phyloP scores from a whole-genome alignment of 1,284 basidiomycete genomes.

The Polyporus tsugae region DNA sequence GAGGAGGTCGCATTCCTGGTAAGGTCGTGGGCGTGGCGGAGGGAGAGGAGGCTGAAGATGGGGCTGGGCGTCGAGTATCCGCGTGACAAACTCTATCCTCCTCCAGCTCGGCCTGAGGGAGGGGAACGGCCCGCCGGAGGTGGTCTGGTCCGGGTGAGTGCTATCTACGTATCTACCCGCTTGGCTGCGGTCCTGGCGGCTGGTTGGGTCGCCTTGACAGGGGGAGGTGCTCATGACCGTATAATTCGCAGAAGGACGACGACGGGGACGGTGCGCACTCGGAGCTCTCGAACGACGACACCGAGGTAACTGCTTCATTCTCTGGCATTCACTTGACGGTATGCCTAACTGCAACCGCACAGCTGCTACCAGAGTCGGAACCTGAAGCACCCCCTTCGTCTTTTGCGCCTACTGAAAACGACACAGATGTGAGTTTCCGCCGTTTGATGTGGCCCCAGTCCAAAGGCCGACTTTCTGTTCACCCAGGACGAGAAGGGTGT shows the following conservation, averaged over 20 bases:
- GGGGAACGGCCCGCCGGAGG: not conserved
- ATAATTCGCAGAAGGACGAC: slow-evolving; percentile 8
- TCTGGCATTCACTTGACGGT: not conserved
- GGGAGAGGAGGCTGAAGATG: slow-evolving; percentile 38
- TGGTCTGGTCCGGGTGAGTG: not conserved
- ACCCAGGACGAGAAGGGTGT: slow-evolving; percentile 25
- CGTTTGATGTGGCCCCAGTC: too few species aligned
- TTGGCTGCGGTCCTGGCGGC: not conserved
- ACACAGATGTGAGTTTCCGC: slow-evolving; percentile 29
- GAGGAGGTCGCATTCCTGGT: slow-evolving; percentile 55
- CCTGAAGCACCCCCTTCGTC: slow-evolving; percentile 38
- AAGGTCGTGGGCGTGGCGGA: slow-evolving; percentile 61
- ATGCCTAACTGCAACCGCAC: slow-evolving; percentile 13
- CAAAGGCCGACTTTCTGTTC: not conserved
- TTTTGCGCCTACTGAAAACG: slow-evolving; percentile 28
- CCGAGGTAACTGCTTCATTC: slow-evolving; percentile 26
- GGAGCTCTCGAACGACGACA: slow-evolving; percentile 25
- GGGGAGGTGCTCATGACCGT: slow-evolving; percentile 12
- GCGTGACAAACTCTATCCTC: slow-evolving; percentile 18
- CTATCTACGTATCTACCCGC: not conserved
- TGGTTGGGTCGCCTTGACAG: not conserved
- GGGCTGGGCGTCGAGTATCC: slow-evolving; percentile 31
- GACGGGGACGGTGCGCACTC: slow-evolving; percentile 27
- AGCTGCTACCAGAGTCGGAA: slow-evolving; percentile 30
- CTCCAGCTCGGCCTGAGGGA: not conserved